These are phyloP conservation scores for Aristolochia californica DNA, from an alignment of 164 flowering plant genomes.

Conservation along the genomic window DNA sequence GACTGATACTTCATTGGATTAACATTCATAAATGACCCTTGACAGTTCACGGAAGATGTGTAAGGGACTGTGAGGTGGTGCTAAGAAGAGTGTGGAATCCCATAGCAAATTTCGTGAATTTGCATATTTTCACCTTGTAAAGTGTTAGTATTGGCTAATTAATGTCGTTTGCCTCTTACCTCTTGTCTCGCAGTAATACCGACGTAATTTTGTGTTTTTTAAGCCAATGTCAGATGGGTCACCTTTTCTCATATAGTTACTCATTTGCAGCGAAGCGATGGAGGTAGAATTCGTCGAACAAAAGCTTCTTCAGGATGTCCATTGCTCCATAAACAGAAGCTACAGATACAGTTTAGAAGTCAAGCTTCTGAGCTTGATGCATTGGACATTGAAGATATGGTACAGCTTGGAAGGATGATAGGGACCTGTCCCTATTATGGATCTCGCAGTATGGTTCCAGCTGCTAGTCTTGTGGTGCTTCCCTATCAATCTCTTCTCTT, in stretches of 20 bases:
- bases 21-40: too few relatives aligned
- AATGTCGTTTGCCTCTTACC: too few relatives aligned
- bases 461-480: constrained; percentile 81
- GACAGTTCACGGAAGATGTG: too few relatives aligned
- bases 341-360: constrained; percentile 49
- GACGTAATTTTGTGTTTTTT: too few relatives aligned
- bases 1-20: too few relatives aligned
- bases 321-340: constrained; percentile 61
- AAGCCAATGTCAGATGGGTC: not conserved
- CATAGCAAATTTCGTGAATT: too few relatives aligned
- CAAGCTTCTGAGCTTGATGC: constrained; percentile 49
- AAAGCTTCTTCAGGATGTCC: constrained; percentile 83
- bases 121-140: not conserved
- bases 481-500: constrained; percentile 96
- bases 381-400: constrained; percentile 93
- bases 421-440: constrained; percentile 97
- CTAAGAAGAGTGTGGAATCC: too few relatives aligned
- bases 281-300: constrained; percentile 36
- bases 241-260: too few relatives aligned
- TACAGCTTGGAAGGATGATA: constrained; percentile 52
- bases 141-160: not conserved
- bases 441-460: constrained; percentile 63
- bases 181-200: too few relatives aligned
- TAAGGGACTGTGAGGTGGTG: too few relatives aligned
- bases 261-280: constrained; percentile 40